Conservation (phyloP, 257 asterid species). For the Fraxinus anomala region DNA sequence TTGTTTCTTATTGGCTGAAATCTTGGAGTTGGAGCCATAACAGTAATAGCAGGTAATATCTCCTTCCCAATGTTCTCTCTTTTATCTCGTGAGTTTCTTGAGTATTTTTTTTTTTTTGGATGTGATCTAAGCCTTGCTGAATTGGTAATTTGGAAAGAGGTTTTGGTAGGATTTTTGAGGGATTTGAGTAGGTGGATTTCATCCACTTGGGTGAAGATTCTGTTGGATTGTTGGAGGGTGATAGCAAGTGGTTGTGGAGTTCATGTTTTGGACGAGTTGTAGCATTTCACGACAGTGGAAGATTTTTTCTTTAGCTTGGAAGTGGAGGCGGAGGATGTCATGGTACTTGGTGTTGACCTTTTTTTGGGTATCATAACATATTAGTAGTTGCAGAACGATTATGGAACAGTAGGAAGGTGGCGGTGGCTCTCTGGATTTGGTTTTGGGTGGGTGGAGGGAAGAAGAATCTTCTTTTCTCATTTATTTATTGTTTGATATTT, state of each 20-base stretch:
- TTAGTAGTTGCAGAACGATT: too few relatives aligned
- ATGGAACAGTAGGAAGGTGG: too few relatives aligned
- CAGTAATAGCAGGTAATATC: not conserved
- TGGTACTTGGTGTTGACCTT: not conserved
- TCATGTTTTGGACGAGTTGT: not conserved
- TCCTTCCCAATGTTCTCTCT: not conserved
- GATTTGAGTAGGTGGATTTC: slow-evolving; percentile 19
- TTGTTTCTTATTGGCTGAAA: not conserved
- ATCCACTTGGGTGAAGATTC: not conserved
- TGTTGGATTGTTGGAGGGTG: slow-evolving; percentile 2
- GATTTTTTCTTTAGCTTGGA: not conserved
- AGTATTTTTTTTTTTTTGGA: slow-evolving; percentile 5
- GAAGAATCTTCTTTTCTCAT: too few relatives aligned
- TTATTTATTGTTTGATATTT: too few relatives aligned
- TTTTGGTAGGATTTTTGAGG: not conserved
- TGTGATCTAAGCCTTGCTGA: slow-evolving; percentile 11
- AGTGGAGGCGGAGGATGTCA: slow-evolving; percentile 1
- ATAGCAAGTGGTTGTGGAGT: not conserved
- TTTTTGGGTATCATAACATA: too few relatives aligned
- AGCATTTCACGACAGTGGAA: not conserved
- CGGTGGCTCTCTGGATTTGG: too few relatives aligned
- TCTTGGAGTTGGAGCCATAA: not conserved
- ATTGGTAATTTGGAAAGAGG: not conserved
- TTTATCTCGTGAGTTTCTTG: not conserved
- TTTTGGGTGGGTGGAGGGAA: too few relatives aligned